These are phyloP conservation scores for Dipodascus geniculatus DNA, from an alignment of 805 yeast genomes.

Conservation along the genomic window DNA sequence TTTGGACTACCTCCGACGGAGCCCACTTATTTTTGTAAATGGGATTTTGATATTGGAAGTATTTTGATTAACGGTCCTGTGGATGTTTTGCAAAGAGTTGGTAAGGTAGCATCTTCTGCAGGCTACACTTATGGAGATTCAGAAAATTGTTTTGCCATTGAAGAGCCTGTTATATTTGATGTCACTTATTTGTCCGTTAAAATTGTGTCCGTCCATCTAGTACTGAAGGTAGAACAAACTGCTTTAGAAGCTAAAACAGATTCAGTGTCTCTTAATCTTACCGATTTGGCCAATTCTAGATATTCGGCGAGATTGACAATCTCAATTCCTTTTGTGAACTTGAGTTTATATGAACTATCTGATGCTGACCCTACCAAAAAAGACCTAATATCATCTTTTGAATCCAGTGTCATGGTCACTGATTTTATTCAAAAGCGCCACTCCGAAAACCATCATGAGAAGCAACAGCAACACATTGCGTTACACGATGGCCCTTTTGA, in stretches of 20 bases:
- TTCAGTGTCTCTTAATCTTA: slow-evolving; percentile 31
- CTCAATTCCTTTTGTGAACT: slow-evolving; percentile 33
- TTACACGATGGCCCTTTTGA: slow-evolving; percentile 77
- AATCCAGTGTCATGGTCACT: slow-evolving; percentile 49
- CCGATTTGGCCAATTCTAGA: slow-evolving; percentile 59
- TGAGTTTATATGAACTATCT: slow-evolving; percentile 6
- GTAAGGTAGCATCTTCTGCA: slow-evolving; percentile 28
- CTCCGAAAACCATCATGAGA: slow-evolving; percentile 32
- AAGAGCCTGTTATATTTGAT: slow-evolving; percentile 49
- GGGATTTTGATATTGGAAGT: slow-evolving; percentile 70
- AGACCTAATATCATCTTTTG: slow-evolving; percentile 29
- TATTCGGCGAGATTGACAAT: slow-evolving; percentile 47
- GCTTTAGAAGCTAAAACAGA: slow-evolving; percentile 18
- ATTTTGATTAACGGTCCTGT: slow-evolving; percentile 42
- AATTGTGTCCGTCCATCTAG: slow-evolving; percentile 36
- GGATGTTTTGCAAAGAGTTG: slow-evolving; percentile 21
- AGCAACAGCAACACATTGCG: slow-evolving; percentile 56
- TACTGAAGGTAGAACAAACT: slow-evolving; percentile 27
- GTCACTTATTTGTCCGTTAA: slow-evolving; percentile 52
- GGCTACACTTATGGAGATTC: slow-evolving; percentile 56
- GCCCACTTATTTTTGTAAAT: slow-evolving; percentile 78
- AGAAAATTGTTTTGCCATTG: slow-evolving; percentile 61
- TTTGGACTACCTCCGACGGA: slow-evolving; percentile 86
- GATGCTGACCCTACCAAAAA: slow-evolving; percentile 10
- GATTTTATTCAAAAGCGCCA: slow-evolving; percentile 45